phyloP scores from a whole-genome alignment of 441 rosid genomes.

The Metrosideros polymorpha region DNA sequence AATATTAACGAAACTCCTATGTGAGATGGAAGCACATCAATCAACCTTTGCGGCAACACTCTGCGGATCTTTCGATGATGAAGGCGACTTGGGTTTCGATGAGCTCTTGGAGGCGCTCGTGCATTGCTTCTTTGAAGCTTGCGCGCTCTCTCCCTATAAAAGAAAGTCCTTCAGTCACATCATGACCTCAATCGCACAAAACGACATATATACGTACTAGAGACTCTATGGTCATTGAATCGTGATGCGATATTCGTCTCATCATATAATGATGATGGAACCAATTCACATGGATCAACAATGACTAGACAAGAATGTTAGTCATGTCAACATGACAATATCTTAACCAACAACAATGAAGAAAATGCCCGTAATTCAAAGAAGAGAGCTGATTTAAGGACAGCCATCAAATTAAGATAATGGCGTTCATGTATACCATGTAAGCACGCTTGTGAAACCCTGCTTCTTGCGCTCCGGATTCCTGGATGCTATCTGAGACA shows the following conservation, averaged over 20 bases:
- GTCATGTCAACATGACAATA: neutral
- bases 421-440: conserved; percentile 22
- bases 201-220: neutral
- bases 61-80: conserved; percentile 70
- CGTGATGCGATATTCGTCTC: neutral
- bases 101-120: conserved; percentile 18
- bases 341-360: neutral
- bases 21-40: neutral
- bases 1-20: neutral
- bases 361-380: neutral
- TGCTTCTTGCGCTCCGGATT: conserved; percentile 26
- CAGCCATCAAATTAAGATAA: neutral
- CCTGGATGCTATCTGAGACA: conserved; percentile 28
- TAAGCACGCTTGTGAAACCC: conserved; percentile 43
- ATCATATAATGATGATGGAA: neutral
- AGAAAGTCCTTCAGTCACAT: neutral
- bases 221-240: neutral
- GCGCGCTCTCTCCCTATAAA: conserved; percentile 41
- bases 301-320: neutral
- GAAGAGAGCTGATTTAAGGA: neutral
- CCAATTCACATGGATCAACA: neutral
- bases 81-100: conserved; percentile 28
- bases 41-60: conserved; percentile 89
- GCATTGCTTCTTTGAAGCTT: conserved; percentile 55
- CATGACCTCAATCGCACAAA: neutral